Percentiles rank a stretch among this genome's conserved stretches.
These are phyloP conservation scores for Ogataea dorogensis DNA, from an alignment of 805 yeast species.

Conservation along the genomic window DNA sequence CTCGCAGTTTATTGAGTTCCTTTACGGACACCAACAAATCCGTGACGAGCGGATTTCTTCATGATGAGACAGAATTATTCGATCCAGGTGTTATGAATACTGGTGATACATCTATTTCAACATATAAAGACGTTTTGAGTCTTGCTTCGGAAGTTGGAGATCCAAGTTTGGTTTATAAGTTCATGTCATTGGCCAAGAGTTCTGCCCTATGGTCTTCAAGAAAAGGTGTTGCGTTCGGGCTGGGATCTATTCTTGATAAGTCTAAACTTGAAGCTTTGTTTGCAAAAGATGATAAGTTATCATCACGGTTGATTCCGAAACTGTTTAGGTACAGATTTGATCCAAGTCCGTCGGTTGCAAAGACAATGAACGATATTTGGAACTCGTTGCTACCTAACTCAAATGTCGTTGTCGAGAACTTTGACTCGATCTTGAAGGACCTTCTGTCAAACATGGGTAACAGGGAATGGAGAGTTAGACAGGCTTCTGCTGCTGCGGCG, in stretches of 20 bases:
- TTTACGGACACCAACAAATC: conserved; percentile 68
- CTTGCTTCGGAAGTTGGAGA: conserved; percentile 95
- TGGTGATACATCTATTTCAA: conserved; percentile 81
- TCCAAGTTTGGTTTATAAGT: conserved; percentile 88
- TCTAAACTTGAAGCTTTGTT: conserved; percentile 66
- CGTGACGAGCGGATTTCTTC: conserved; percentile 63
- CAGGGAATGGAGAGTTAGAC: conserved; percentile 91
- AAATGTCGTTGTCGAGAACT: conserved; percentile 50
- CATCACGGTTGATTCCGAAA: conserved; percentile 71
- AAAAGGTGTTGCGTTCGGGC: conserved; percentile 91
- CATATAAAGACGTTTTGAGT: conserved; percentile 84
- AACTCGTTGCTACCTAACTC: conserved; percentile 57
- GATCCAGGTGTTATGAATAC: conserved; percentile 80
- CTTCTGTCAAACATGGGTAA: conserved; percentile 67
- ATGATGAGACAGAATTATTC: conserved; percentile 78
- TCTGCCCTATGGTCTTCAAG: conserved; percentile 90
- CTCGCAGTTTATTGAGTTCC: conserved; percentile 68
- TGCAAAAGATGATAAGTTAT: conserved; percentile 48
- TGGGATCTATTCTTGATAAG: conserved; percentile 80
- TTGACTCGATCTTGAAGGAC: conserved; percentile 61
- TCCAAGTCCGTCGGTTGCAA: conserved; percentile 71
- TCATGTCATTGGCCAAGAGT: conserved; percentile 86
- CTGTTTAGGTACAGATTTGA: conserved; percentile 83
- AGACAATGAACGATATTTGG: conserved; percentile 91
- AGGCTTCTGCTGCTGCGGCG: conserved; percentile 76